A percentile compares a stretch with the other conserved stretches of the same genome.
Conservation (phyloP, 2,329 filamentous ascomycete genomes). For the Cladophialophora bantiana region DNA sequence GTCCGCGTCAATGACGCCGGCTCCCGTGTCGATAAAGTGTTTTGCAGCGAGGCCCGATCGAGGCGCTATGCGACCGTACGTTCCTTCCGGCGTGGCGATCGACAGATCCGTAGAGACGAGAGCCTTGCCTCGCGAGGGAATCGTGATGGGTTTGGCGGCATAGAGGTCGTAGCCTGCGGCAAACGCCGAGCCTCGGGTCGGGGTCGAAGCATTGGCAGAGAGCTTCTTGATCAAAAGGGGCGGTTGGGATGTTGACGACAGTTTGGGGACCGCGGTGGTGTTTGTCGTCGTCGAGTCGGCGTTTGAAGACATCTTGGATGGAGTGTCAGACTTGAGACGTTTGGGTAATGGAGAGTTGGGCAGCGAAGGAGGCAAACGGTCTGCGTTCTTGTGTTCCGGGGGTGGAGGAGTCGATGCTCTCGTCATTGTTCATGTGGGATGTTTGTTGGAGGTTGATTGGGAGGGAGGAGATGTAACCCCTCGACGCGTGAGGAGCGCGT, state of each 20-base stretch:
- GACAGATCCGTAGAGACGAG: constrained; percentile 90
- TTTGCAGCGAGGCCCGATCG: constrained; percentile 91
- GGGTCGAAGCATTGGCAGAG: constrained; percentile 76
- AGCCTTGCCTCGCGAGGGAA: constrained; percentile 83
- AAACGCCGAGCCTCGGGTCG: constrained; percentile 86
- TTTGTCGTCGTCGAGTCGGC: constrained; percentile 45
- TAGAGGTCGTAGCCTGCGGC: constrained; percentile 96
- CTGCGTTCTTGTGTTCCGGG: constrained; percentile 40
- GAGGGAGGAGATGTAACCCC: background rate
- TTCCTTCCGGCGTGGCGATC: constrained; percentile 88
- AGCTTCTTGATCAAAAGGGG: constrained; percentile 88
- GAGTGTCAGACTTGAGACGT: constrained; percentile 70
- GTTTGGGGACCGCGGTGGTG: constrained; percentile 42
- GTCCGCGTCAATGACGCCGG: constrained; percentile 96
- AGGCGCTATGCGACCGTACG: constrained; percentile 87
- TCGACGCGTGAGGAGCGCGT: constrained; percentile 15
- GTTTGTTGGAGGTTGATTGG: background rate
- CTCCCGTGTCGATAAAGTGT: constrained; percentile 94
- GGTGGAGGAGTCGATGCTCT: constrained; percentile 52
- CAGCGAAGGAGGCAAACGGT: constrained; percentile 62
- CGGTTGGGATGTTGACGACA: constrained; percentile 52
- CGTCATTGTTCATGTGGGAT: constrained; percentile 48
- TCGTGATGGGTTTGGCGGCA: constrained; percentile 72
- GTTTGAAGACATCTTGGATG: constrained; percentile 39
- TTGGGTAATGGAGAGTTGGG: constrained; percentile 80